Evolutionary conservation across 202 grass and related monocot species (phyloP), one percentile per base, ranked within the genome.

Genomic region (Thinopyrum obtusiflorum): DNA sequence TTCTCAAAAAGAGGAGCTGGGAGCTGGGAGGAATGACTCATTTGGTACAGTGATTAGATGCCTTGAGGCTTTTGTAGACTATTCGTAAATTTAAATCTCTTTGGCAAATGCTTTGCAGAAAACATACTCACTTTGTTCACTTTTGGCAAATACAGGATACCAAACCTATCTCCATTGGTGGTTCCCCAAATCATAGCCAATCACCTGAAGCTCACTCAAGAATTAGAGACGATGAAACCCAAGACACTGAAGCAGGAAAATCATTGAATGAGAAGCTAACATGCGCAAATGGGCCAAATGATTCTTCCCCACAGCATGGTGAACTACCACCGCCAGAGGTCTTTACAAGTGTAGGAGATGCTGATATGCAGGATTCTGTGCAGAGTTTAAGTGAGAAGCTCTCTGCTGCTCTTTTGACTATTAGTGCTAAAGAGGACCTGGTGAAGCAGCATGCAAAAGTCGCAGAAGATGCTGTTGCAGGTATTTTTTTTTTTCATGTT

Each of bases 391-490:
- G 61, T 9, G 94, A 97, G 26, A 97, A 94, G 68, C 87, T 97
- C 66, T 92, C 92, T 74, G 83, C 92, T 80, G 97, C 97, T 77
- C 81, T 99, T 88, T 79, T 88, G 80, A 93, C 84, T 83, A 94
- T 94, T 44, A 87, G 21, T 84, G 89, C 89, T 80, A 99, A 97
- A 90, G 97, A 99, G n/a, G 94, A 97, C 28, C 84, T 97, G 81
- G 97, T 99, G 65, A 99, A 97, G 79, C 97, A 99, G 51, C 97
- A 99, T 68, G 83, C 87, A 68, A 97, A 94, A 91, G 94, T 99
- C 76, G 90, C 97, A 68, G 97, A 99, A 92, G 97, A 99, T 86
- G 97, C 97, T 79, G 90, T 99, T 86, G 90, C 87, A 83, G 97
- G 97, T 99, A 86, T 64, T 75, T 8, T 26, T 15, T 15, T 84